phyloP scores from a whole-genome alignment of 2,329 filamentous ascomycete species.

The Clarireedia sp. region DNA sequence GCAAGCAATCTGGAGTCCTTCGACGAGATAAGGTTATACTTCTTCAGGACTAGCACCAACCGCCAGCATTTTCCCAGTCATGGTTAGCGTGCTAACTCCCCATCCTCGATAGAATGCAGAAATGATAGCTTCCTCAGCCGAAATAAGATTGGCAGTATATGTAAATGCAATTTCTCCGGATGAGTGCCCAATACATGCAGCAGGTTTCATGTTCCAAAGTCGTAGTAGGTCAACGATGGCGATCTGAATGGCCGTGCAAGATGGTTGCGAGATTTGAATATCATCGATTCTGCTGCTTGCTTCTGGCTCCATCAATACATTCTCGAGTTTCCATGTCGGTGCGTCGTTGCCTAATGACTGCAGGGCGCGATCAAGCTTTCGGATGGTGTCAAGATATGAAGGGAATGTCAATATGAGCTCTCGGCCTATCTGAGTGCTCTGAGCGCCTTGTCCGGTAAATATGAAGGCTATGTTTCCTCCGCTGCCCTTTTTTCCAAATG shows the following conservation, averaged over 20 bases:
- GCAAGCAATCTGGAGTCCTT: slow-evolving; percentile 20
- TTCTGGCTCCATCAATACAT: slow-evolving; percentile 28
- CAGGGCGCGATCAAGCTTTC: neutral
- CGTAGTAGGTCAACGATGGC: slow-evolving; percentile 35
- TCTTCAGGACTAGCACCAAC: slow-evolving; percentile 9
- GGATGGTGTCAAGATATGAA: slow-evolving; percentile 16
- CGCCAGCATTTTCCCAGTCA: slow-evolving; percentile 13
- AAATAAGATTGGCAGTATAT: slow-evolving; percentile 32
- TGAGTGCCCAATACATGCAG: slow-evolving; percentile 37
- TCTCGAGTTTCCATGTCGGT: slow-evolving; percentile 13
- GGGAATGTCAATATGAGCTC: slow-evolving; percentile 11
- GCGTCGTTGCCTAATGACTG: neutral
- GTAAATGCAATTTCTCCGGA: slow-evolving; percentile 41
- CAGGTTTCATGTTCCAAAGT: slow-evolving; percentile 33
- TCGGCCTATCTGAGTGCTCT: slow-evolving; percentile 23
- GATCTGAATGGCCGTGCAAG: slow-evolving; percentile 42
- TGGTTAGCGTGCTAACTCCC: slow-evolving; percentile 2
- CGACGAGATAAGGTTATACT: neutral
- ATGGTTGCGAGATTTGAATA: slow-evolving; percentile 29
- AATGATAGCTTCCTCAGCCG: slow-evolving; percentile 29
- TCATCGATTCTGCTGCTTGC: slow-evolving; percentile 1
- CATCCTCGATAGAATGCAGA: slow-evolving; percentile 36
- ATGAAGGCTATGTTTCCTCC: slow-evolving; percentile 9
- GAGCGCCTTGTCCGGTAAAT: slow-evolving; percentile 28
- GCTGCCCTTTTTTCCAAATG: slow-evolving; percentile 1